Base-by-base conservation (phyloP, 2,329 filamentous ascomycete species). In the Rhytidhysteron rufulum region DNA sequence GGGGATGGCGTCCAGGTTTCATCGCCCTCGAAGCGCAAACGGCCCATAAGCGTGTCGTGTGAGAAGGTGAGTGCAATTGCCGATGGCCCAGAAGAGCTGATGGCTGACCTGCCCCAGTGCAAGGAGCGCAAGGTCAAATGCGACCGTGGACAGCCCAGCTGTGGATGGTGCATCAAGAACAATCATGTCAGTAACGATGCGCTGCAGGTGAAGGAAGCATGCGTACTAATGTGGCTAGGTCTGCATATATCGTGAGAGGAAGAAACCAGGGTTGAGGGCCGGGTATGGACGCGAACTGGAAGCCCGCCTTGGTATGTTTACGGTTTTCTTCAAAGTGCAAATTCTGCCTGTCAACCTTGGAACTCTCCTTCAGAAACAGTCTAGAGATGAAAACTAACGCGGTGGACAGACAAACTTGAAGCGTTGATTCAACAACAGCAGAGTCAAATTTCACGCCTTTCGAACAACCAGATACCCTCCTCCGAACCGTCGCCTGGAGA, bases 101-200 rank as follows among this genome's bases (percentile, higher is more conserved):
- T n/a, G n/a, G n/a, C n/a, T n/a, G n/a, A n/a, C n/a, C n/a, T n/a
- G n/a, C n/a, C n/a, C n/a, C 74, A 86, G 37, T 88, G 86, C 71
- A 89, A 90, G 66, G 82, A 86, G 63, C 74, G 86, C 69, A 91
- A 90, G 74, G 85, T 88, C 38, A 67, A 68, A 67, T 68, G 63
- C 64, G 85, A 90, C 65, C 79, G 86, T 25, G 82, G 81, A 4
- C 83, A 88, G 54, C 86, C 86, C 2, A 79, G 80, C n/a, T 86
- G 83, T 63, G 82, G 82, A 17, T 86, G 83, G 83, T 87, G 83
- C 59, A 66, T 78, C 36, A 78, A 82, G 37, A 85, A 86, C 61
- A 75, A 76, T 42, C 78, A 83, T 48, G 52, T 72, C 8, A 27
- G 24, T n/a, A n/a, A n/a, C n/a, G n/a, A n/a, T n/a, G n/a, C n/a